Conservation (phyloP, 352 stramenopile genomes). For the Salisapilia sapeloensis region DNA sequence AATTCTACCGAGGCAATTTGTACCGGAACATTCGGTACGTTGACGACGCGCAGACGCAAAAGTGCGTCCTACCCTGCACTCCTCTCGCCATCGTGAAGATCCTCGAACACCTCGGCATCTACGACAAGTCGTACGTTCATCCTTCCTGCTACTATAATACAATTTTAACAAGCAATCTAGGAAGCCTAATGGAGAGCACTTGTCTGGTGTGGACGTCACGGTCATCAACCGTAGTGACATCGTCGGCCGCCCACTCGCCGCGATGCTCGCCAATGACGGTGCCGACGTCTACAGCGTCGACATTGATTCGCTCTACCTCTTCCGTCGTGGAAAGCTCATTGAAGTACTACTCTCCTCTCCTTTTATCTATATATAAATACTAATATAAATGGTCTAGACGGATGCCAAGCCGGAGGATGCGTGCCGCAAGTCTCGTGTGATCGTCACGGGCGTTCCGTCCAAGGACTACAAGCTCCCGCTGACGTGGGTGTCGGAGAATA, state of each 20-base stretch:
- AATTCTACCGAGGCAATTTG: conserved; percentile 93
- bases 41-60: conserved; percentile 80
- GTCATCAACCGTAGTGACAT: conserved; percentile 97
- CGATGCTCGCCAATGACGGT: conserved; percentile 91
- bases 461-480: conserved; percentile 87
- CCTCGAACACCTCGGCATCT: conserved; percentile 82
- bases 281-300: conserved; percentile 92
- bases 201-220: conserved; percentile 81
- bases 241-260: conserved; percentile 86
- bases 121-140: conserved; percentile 39
- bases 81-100: conserved; percentile 92
- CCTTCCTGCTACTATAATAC: background rate
- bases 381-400: conserved; percentile 12
- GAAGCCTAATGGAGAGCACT: conserved; percentile 29
- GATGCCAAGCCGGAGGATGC: conserved; percentile 78
- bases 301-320: conserved; percentile 92
- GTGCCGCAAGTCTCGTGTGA: conserved; percentile 80
- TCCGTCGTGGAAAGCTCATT: conserved; percentile 83
- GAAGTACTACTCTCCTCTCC: conserved; percentile 10
- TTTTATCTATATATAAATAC: background rate
- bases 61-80: conserved; percentile 95
- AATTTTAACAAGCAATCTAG: conserved; percentile 3
- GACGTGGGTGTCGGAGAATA: conserved; percentile 82
- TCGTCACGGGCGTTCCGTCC: conserved; percentile 91
- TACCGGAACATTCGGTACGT: conserved; percentile 96